phyloP scores from a whole-genome alignment of 176 grass and related monocot species.

The Aegilops sharonensis region DNA sequence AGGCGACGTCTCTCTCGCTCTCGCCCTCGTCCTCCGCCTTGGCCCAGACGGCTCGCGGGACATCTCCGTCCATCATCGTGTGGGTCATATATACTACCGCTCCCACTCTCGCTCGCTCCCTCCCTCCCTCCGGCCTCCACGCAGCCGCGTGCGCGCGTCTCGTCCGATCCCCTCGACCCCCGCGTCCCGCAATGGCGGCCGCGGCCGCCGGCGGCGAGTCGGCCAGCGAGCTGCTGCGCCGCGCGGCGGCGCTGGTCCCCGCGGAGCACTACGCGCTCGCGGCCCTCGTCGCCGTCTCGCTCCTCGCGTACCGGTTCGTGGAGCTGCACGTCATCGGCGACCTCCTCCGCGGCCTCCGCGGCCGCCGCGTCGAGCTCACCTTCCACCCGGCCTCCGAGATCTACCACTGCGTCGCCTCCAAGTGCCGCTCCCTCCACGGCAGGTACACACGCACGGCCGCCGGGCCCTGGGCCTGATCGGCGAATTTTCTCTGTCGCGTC shows the following conservation, averaged over 20 bases:
- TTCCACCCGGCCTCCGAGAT: constrained; percentile 76
- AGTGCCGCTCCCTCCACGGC: constrained; percentile 74
- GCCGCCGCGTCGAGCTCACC: constrained; percentile 69
- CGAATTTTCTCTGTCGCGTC: neutral
- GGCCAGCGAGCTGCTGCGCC: constrained; percentile 53
- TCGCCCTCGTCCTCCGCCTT: too few species aligned
- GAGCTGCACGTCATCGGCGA: constrained; percentile 78
- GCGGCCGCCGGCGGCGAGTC: constrained; percentile 27
- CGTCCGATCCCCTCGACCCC: neutral
- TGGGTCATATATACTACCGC: too few species aligned
- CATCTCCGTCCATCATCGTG: too few species aligned
- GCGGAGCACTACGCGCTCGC: constrained; percentile 52
- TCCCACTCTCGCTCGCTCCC: neutral
- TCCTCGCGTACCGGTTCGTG: constrained; percentile 69
- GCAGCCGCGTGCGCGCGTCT: neutral
- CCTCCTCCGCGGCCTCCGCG: constrained; percentile 61
- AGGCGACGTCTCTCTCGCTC: too few species aligned
- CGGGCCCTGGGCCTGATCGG: neutral
- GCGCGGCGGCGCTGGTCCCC: constrained; percentile 46
- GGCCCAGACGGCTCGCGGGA: too few species aligned
- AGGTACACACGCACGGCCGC: constrained; percentile 39
- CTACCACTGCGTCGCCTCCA: constrained; percentile 79
- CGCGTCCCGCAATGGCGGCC: constrained; percentile 21
- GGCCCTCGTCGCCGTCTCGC: constrained; percentile 17
- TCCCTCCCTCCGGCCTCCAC: neutral